Evolutionary conservation across 176 grass and related monocot genomes (phyloP).

Genomic region (maize (Zea mays)): Zm-B73-REFERENCE-NAM-5.0 NC_050102.1:2160001-2160500

Average conservation of each 20-base stretch:
- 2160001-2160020: constrained; percentile 67
- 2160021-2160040: constrained; percentile 56
- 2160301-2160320: not conserved
- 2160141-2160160: not conserved
- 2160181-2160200: not conserved
- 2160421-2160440: not conserved
- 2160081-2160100: not conserved
- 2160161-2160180: not conserved
- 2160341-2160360: not conserved
- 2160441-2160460: not conserved
- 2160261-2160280: constrained; percentile 31
- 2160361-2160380: not conserved
- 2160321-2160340: not conserved
- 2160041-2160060: constrained; percentile 46
- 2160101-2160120: not conserved
- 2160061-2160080: not conserved
- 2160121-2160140: constrained; percentile 2
- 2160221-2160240: not conserved
- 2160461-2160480: not conserved
- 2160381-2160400: not conserved
- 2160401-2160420: not conserved
- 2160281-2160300: not conserved
- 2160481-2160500: not conserved
- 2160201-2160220: not conserved
- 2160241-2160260: not conserved